Base-by-base conservation (phyloP, 2,329 filamentous ascomycete species). In the Microascus cirrosus region DNA sequence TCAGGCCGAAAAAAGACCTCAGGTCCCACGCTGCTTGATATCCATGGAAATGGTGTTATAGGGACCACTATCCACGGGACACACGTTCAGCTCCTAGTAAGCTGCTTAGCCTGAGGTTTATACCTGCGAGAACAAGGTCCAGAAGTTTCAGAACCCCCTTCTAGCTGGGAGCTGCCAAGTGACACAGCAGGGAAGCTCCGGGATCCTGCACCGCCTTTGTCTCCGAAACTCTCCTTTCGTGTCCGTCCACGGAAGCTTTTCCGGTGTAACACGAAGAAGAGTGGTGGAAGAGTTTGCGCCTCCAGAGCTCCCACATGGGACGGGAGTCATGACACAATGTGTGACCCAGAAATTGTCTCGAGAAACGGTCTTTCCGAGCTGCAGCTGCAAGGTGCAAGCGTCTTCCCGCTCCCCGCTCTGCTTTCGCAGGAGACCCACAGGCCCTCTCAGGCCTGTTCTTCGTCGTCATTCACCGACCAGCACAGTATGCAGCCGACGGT, bases 321-420 rank as follows among this genome's bases (percentile, higher is more conserved):
- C 15, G 39, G 36, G n/a, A 32, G 28, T 8, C 28, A 4, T 32
- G 28, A 32, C 28, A 32, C 28, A 8, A 32, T 8, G 28, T 32
- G 28, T 32, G 28, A 8, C 28, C 28, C 28, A 32, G 28, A 32
- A 32, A 32, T 32, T 32, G 28, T 8, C 28, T 32, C 28, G 28
- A 32, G 28, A 32, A 32, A 32, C 8, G 28, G 28, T 32, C 28
- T 32, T 32, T 32, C 28, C 36, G 36, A 13, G 36, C 36, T 42
- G 36, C 36, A 56, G 55, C 55, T 56, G 55, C 55, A 56, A n/a
- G 55, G 36, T 34, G 42, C 42, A 51, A 51, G 55, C 55, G 34
- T 11, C 55, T 56, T 56, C 55, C 55, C 55, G 55, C 28, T 13
- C 54, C 39, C 54, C 39, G n/a, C n/a, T 32, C 28, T 4, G 4